Base-by-base conservation (phyloP, 768 basidiomycete genomes). In the Macrolepiota fuliginosa region DNA sequence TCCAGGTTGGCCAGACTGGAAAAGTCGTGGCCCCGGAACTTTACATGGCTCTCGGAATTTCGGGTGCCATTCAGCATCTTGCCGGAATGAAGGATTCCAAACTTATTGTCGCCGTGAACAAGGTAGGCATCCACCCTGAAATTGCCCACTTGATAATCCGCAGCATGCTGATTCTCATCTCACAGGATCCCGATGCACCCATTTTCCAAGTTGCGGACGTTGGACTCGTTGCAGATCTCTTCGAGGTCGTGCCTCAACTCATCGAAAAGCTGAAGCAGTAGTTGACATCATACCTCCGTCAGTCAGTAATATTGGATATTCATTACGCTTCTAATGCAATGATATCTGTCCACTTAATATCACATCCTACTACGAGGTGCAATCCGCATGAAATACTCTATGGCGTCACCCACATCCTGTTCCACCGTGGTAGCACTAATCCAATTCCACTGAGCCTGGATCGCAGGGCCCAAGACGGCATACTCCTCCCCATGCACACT, bases 61-160 rank as follows among this genome's bases (percentile, higher is more conserved):
- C 95, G 9, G 97, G 97, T 17, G 97, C 97, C 13, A 99, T 98
- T 68, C 97, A 99, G 76, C 97, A 99, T 78, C 79, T 98, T 58
- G 97, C 97, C 22, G 97, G 97, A 9, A 99, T 98, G 97, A 99
- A 99, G 73, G 97, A 98, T 69, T 95, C 93, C 11, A 99, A 98
- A 78, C 80, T 98, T 65, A 99, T 99, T 63, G 96, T 97, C 35
- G 97, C 97, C 3, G 83, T 99, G 64, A 99, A 99, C 81, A 99
- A 99, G 86, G 95, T 87, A 64, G 56, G 78, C 64, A 19, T 10
- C 29, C 61, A 19, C 40, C 25, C 29, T 60, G 27, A n/a, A 37
- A 46, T 24, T 2, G 52, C 36, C 60, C 29, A 19, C 24, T 50
- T 46, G 7, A 19, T 17, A 25, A 39, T 50, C 1, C 29, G 50